These are phyloP conservation scores for Geum urbanum DNA, from an alignment of 306 rosid genomes.

Conservation along the genomic window DNA sequence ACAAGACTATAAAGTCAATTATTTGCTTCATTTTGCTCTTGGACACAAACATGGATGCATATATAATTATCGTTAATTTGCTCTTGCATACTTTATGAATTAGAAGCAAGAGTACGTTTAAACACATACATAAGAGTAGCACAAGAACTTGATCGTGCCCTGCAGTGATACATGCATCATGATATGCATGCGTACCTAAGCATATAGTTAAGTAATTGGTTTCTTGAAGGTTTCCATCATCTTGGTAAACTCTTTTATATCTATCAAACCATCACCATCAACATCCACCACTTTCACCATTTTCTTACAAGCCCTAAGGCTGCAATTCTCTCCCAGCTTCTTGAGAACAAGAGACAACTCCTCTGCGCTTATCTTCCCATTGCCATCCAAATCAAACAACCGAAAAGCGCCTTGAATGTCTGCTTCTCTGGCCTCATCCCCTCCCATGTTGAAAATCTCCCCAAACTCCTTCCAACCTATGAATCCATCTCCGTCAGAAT, in stretches of 20 bases:
- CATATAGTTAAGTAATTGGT: constrained; percentile 10
- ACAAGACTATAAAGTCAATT: too few species aligned
- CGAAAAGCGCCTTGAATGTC: constrained; percentile 62
- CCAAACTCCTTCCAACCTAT: constrained; percentile 59
- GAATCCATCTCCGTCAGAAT: constrained; percentile 67
- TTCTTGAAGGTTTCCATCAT: constrained; percentile 60
- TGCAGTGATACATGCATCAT: not conserved
- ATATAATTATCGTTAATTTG: not conserved
- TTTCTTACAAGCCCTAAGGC: constrained; percentile 47
- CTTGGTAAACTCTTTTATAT: constrained; percentile 55
- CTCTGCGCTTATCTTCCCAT: constrained; percentile 77
- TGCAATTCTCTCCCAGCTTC: constrained; percentile 56
- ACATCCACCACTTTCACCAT: constrained; percentile 69
- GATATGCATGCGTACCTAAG: not conserved
- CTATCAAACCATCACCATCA: constrained; percentile 72
- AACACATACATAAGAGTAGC: not conserved
- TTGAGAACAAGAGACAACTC: constrained; percentile 56
- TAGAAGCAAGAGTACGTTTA: constrained; percentile 2
- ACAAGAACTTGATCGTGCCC: not conserved
- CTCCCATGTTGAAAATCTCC: constrained; percentile 46
- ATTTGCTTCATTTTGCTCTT: not conserved
- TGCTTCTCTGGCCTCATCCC: constrained; percentile 30
- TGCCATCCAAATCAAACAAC: constrained; percentile 67
- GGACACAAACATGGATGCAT: not conserved
- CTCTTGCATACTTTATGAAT: not conserved